Evolutionary conservation across 169 alveolate species (phyloP), one percentile per base, ranked within the genome.

Genomic region (Babesia caballi): DNA sequence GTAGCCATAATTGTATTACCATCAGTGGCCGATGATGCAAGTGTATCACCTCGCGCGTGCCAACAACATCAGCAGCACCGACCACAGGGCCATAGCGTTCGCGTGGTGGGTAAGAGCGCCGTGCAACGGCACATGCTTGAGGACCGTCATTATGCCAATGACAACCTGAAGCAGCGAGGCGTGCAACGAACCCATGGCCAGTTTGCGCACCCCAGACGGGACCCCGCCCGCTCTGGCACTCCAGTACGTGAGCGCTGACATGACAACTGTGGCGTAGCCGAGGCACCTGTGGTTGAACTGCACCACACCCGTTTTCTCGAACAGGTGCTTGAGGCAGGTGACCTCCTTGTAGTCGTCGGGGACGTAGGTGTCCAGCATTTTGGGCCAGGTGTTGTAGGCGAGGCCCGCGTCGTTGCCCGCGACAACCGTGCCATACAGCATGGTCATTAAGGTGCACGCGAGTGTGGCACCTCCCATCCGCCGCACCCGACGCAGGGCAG

Each of bases 361-460:
- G 27, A 85, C 66, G 80, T 76, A 88, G 44, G 89, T 50, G 53
- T 87, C 94, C 40, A 91, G 75, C 85, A 93, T 87, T 65, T 81
- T 70, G 6, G 97, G 97, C 91, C 92, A 93, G n/a, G 96, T 93
- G 53, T 93, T 93, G 72, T 77, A 89, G 11, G 94, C 92, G 27
- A 81, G 66, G 2, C 97, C 95, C 7, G 94, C 95, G 52, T 91
- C 91, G 40, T 77, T 93, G 8, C 97, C 97, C 8, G 97, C 94
- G 15, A 92, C 96, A 60, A 93, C 67, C 30, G 92, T 90, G 4
- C 95, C 95, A 57, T 83, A 71, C 0, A 85, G 46, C 57, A 85
- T 73, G 7, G 93, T 89, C 17, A 85, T 17, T 19, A 88, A 61
- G 7, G 82, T 21, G 9, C 75, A 85, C 28, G 36, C 41, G 1